These are phyloP conservation scores for Fomitopsis schrenkii DNA, from an alignment of 1,284 basidiomycete genomes.

Conservation along the genomic window DNA sequence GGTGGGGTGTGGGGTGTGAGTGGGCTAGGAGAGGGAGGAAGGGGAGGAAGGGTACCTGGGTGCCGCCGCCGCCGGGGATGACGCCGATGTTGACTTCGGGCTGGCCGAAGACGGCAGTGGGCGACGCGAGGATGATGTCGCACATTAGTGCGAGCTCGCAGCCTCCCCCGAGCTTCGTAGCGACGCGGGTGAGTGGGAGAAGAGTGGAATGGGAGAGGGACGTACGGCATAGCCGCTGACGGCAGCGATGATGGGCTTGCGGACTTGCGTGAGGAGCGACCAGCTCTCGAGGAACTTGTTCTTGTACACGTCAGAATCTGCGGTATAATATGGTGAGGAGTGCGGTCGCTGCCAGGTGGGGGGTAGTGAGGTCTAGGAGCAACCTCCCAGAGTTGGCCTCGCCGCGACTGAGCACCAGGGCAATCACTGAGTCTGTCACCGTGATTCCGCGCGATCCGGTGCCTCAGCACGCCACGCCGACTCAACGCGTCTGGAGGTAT, in stretches of 20 bases:
- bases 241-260: slow-evolving; percentile 94
- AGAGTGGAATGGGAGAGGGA: not conserved
- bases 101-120: slow-evolving; percentile 92
- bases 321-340: not conserved
- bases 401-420: no score
- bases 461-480: no score
- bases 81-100: slow-evolving; percentile 98
- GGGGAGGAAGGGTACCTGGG: not conserved
- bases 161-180: slow-evolving; percentile 82
- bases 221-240: slow-evolving; percentile 83
- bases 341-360: not conserved
- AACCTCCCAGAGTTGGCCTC: no score
- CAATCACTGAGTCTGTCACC: no score
- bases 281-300: slow-evolving; percentile 89
- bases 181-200: not conserved
- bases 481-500: no score
- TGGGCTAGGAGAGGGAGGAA: not conserved
- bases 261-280: slow-evolving; percentile 71
- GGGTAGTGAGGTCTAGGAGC: no score
- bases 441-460: no score
- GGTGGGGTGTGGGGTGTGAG: slow-evolving; percentile 28
- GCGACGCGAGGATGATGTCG: slow-evolving; percentile 95
- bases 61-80: slow-evolving; percentile 84
- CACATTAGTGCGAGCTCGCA: slow-evolving; percentile 97
- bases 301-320: slow-evolving; percentile 85